Base-by-base conservation (phyloP, 1,139 yeast genomes). In the Sugiyamaella grinbergsii region DNA sequence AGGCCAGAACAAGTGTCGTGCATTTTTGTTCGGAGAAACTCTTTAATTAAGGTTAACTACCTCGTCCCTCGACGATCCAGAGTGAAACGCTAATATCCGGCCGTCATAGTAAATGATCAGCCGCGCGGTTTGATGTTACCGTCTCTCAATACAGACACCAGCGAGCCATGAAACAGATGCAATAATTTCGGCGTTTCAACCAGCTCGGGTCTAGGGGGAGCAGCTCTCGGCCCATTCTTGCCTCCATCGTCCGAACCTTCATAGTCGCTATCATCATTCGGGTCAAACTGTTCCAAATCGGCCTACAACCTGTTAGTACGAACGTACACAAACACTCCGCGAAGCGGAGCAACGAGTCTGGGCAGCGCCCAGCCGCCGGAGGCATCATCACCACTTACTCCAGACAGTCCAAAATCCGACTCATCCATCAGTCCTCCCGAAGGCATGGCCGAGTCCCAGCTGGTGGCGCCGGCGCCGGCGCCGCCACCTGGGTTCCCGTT, bases 331-430 rank as follows among this genome's bases (percentile, higher is more conserved):
- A 7, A n/a, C 16, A 15, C 33, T n/a, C 13, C 6, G 33, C 33
- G 33, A 29, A 29, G 33, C 33, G n/a, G 33, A 29, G 28, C 26
- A 20, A 22, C 28, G 28, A 18, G 18, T 20, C 40, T 22, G 40
- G 40, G 40, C 18, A 36, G 28, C 26, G 40, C 40, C 28, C 40
- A 22, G 40, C 40, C 40, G 40, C 40, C 40, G 28, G 40, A 36
- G 28, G 40, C 45, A 22, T 16, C 19, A 6, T 7, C 26, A 16
- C 37, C 22, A 46, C 45, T 40, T 39, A 54, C 78, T 13, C 72
- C 75, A 50, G 77, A 74, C 4, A 85, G 60, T 0, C 94, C 95
- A 58, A 84, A 77, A 36, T 78, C 83, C 5, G 72, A 66, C 15
- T 75, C 71, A 16, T 72, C 74, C 31, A 76, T 71, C 15, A 78